Evolutionary conservation across 2,329 filamentous ascomycete species (phyloP).

Genomic region (Talaromyces sp.): DNA sequence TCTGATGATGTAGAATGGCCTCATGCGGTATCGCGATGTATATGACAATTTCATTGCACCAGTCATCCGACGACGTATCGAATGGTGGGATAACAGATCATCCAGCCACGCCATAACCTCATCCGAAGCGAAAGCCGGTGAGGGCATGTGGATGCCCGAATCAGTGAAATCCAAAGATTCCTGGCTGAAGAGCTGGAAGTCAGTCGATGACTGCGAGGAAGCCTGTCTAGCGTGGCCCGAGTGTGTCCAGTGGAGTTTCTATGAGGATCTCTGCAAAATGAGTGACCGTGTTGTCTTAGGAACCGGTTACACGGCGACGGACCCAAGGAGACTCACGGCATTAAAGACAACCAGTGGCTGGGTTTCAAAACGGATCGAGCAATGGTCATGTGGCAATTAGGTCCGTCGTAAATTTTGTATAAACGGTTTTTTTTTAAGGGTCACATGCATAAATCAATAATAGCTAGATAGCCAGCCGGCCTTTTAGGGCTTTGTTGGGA

Average conservation of each 20-base stretch:
- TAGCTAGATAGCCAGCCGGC: background rate
- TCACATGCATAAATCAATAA: background rate
- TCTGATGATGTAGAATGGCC: background rate
- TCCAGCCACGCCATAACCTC: slow-evolving; percentile 27
- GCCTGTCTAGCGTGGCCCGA: slow-evolving; percentile 28
- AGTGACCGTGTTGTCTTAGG: slow-evolving; percentile 27
- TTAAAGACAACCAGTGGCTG: slow-evolving; percentile 30
- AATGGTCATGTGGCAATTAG: slow-evolving; percentile 9
- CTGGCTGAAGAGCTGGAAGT: slow-evolving; percentile 28
- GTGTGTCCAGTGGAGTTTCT: slow-evolving; percentile 32
- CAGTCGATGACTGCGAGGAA: slow-evolving; percentile 28
- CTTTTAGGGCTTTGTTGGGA: background rate
- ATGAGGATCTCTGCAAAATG: slow-evolving; percentile 31
- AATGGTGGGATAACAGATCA: slow-evolving; percentile 31
- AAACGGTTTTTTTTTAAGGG: background rate
- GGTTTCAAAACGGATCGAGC: slow-evolving; percentile 20
- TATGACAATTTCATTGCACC: slow-evolving; percentile 27
- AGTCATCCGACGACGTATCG: slow-evolving; percentile 23
- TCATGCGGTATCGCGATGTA: slow-evolving; percentile 28
- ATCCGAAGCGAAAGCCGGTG: slow-evolving; percentile 21
- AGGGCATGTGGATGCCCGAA: slow-evolving; percentile 18
- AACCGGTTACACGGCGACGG: slow-evolving; percentile 26
- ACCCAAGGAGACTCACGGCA: slow-evolving; percentile 27
- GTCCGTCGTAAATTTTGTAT: background rate
- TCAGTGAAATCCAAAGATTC: slow-evolving; percentile 19